These are phyloP conservation scores for Sisymbrium irio DNA, from an alignment of 345 rosid genomes.

Conservation along the genomic window DNA sequence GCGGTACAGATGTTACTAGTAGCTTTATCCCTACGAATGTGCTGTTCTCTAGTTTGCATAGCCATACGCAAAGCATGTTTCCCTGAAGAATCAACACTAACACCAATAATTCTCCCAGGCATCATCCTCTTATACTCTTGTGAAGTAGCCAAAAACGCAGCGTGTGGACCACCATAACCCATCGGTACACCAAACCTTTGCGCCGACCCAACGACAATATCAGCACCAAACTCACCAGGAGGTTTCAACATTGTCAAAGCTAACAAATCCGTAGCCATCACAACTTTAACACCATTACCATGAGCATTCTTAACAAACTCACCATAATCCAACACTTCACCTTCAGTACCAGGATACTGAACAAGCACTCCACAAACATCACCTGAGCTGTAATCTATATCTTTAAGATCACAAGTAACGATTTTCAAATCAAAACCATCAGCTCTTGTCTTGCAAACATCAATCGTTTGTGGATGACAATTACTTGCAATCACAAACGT, in stretches of 20 bases:
- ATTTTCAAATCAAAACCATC: constrained; percentile 74
- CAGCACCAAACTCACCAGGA: constrained; percentile 83
- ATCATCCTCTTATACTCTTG: constrained; percentile 96
- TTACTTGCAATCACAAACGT: constrained; percentile 71
- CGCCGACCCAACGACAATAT: constrained; percentile 86
- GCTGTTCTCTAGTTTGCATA: constrained; percentile 96
- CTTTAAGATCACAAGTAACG: constrained; percentile 61
- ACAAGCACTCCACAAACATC: constrained; percentile 87
- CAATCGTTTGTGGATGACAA: constrained; percentile 89
- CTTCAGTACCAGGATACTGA: constrained; percentile 92
- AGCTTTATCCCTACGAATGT: constrained; percentile 91
- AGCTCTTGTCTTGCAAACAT: constrained; percentile 78
- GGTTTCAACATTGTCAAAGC: constrained; percentile 88
- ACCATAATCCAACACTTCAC: constrained; percentile 77
- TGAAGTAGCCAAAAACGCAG: constrained; percentile 89
- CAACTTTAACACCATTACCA: constrained; percentile 83
- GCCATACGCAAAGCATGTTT: constrained; percentile 89
- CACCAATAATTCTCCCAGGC: constrained; percentile 91
- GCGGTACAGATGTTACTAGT: constrained; percentile 98
- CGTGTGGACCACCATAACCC: constrained; percentile 98
- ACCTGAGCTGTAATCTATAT: constrained; percentile 63
- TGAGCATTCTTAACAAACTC: constrained; percentile 81
- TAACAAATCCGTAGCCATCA: constrained; percentile 82
- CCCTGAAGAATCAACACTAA: constrained; percentile 86
- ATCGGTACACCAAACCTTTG: constrained; percentile 92